Percentiles rank a stretch among this genome's conserved stretches.
Conservation (phyloP, 345 rosid species). For the Brassica incana region DNA sequence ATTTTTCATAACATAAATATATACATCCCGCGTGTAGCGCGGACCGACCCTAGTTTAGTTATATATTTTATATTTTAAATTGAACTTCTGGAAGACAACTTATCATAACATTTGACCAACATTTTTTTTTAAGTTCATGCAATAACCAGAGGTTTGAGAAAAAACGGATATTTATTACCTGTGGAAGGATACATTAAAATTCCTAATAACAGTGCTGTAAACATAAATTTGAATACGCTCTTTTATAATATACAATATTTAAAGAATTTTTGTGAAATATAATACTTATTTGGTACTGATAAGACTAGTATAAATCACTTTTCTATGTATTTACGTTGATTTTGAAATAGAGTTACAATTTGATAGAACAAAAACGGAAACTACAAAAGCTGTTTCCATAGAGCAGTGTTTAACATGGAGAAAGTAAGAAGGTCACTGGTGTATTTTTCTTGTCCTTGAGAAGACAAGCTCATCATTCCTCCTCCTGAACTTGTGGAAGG, state of each 20-base stretch:
- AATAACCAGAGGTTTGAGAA: neutral
- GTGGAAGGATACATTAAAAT: neutral
- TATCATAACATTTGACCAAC: too few species aligned
- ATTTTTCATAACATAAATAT: too few species aligned
- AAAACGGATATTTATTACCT: neutral
- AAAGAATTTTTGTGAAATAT: neutral
- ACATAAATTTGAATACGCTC: neutral
- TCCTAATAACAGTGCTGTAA: neutral
- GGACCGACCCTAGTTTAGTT: too few species aligned
- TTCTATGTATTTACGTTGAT: neutral
- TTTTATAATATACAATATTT: neutral
- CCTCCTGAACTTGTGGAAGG: constrained; percentile 37
- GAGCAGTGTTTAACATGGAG: constrained; percentile 49
- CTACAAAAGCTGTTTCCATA: constrained; percentile 49
- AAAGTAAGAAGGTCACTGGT: constrained; percentile 46
- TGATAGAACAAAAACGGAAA: constrained; percentile 35
- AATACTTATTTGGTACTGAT: neutral
- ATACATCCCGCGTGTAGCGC: too few species aligned
- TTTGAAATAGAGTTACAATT: neutral
- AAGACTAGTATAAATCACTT: neutral
- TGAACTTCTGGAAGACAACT: too few species aligned
- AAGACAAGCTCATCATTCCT: constrained; percentile 47
- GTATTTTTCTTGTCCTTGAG: constrained; percentile 50
- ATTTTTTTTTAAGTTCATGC: neutral
- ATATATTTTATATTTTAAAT: too few species aligned